Base-by-base conservation (phyloP, 805 yeast species). In the Torulaspora franciscae region DNA sequence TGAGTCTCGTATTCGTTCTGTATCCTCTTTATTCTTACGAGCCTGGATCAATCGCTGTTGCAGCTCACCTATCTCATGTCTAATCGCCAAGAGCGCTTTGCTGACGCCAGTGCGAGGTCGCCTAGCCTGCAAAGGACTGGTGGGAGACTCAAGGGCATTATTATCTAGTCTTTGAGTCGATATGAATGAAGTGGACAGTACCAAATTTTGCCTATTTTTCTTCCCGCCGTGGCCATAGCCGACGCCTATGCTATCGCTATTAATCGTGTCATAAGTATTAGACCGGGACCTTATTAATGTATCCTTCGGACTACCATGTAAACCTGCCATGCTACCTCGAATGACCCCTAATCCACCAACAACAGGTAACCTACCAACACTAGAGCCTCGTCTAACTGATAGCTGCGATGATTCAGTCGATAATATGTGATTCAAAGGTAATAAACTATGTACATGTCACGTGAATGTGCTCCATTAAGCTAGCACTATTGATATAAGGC, bases 171-270 rank as follows among this genome's bases (percentile, higher is more conserved):
- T 52, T 40, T 64, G 58, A 3, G 66, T 55, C 1, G 68, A 56
- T 1, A 61, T 49, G 44, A 65, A 65, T 5, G 68, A 61, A 3
- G 69, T 65, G 2, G 69, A 64, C 24, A 64, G 43, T 2, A 64
- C 58, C 22, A 63, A 43, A 25, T 56, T 60, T 19, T 58, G 64
- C 30, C 59, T 50, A 14, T 50, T 50, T 35, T 46, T 55, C 36
- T 51, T 37, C 28, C 41, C 40, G 33, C 37, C 36, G 13, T 37
- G 42, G 23, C 32, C 42, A 24, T 45, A 36, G 7, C 34, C 39
- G 4, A 37, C 15, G 28, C 42, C 47, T n/a, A 37, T 13, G 15
- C 43, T 23, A 30, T 32, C 42, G 15, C 52, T 48, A 32, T 14
- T 42, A 22, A 32, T 33, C 3, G 56, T 50, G 24, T 46, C 42